Evolutionary conservation across 225 moss, liverwort and hornwort genomes (phyloP), one percentile per base, ranked within the genome.

Genomic region (Bryoerythrophyllum caledonicum): DNA sequence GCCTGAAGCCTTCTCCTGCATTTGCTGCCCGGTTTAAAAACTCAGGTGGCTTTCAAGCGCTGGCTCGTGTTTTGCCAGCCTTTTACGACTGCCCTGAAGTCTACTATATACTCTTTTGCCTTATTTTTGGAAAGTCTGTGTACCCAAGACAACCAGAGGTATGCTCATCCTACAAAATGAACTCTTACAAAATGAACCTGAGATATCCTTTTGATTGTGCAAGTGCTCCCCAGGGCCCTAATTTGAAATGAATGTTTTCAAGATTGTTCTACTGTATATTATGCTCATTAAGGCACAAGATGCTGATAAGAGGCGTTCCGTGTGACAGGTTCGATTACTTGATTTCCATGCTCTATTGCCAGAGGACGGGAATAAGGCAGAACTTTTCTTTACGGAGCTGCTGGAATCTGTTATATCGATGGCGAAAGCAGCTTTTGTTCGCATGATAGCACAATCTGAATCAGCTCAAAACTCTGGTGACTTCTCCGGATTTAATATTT

Each of bases 71-170:
- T 61, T 87, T 93, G 35, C 87, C 89, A 17, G 88, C 86, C 74
- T 93, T 91, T 79, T 89, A 88, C 67, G 93, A 93, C 70, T 86
- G 84, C 63, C 91, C 91, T 61, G 91, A 93, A 81, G 83, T 91
- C 10, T 91, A 86, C 66, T 91, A 91, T 68, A 63, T 86, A 17
- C 86, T 91, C 23, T 93, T 93, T 57, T 86, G 89, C 58, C 91
- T 93, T 25, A 64, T 93, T 80, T 93, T 93, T 74, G 86, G 91
- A 49, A 86, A 85, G 71, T 75, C 89, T 17, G 89, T 93, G 44
- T 89, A 88, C 74, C 93, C 91, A 28, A 87, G 91, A 73, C 80
- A 89, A 70, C 91, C 84, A 48, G 91, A 93, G 85, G 93, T 82
- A 78, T 9, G 59, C 16, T 35, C 55, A 54, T 64, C 12, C 10